Evolutionary conservation across 805 yeast genomes (phyloP).

Genomic region (Wickerhamiella nectarea): DNA sequence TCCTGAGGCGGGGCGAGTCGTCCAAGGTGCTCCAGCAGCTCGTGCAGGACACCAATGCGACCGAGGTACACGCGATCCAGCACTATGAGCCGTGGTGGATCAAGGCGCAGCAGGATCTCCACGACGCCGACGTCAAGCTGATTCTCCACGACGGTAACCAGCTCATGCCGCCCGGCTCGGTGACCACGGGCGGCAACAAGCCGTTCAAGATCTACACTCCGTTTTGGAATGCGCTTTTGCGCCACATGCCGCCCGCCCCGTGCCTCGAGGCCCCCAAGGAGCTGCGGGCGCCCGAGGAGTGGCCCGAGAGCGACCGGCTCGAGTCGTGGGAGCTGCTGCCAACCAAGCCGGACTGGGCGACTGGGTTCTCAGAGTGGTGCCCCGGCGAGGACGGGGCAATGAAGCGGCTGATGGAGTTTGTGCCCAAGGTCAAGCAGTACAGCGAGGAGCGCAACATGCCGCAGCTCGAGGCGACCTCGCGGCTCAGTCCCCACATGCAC

Average conservation of each 20-base stretch:
- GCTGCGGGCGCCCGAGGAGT: neutral
- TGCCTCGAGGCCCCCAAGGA: neutral
- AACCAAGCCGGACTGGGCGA: constrained; percentile 2
- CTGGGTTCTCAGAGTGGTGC: neutral
- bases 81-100: constrained; percentile 9
- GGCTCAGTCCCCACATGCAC: constrained; percentile 31
- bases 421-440: constrained; percentile 23
- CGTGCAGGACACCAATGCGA: neutral
- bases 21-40: neutral
- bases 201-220: constrained; percentile 6
- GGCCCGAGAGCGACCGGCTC: constrained; percentile 1
- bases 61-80: constrained; percentile 3
- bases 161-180: constrained; percentile 4
- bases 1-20: neutral
- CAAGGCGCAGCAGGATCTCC: neutral
- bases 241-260: constrained; percentile 4
- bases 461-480: constrained; percentile 27
- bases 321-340: constrained; percentile 4
- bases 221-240: constrained; percentile 3
- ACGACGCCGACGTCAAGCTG: neutral
- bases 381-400: constrained; percentile 6
- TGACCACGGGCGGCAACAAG: neutral
- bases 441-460: constrained; percentile 26
- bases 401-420: constrained; percentile 1
- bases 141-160: constrained; percentile 6